phyloP scores from a whole-genome alignment of 1,284 basidiomycete species.

The Apiotrichum mycotoxinovorans region DNA sequence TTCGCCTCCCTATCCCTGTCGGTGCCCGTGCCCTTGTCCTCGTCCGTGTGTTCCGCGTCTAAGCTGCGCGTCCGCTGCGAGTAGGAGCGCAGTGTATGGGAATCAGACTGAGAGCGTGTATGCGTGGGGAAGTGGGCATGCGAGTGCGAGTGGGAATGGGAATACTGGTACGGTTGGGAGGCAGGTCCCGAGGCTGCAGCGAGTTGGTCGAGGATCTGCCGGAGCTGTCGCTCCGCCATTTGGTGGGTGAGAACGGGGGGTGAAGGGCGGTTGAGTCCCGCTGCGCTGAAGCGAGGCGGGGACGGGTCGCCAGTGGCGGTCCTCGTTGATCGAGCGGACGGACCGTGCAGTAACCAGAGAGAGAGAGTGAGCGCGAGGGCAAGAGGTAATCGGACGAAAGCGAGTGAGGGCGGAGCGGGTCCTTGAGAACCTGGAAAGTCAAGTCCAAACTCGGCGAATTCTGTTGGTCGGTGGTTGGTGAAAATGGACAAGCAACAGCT shows the following conservation, averaged over 20 bases:
- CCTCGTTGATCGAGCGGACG: no score
- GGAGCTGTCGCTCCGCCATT: conserved; percentile 4
- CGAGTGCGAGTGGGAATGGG: background rate
- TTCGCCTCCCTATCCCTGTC: background rate
- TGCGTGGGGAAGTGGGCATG: background rate
- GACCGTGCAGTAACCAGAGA: no score
- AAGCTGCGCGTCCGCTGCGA: background rate
- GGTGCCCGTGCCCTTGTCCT: background rate
- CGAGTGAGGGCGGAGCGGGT: no score
- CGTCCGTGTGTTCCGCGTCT: background rate
- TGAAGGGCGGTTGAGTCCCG: background rate
- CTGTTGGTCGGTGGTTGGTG: no score
- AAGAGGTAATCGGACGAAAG: no score
- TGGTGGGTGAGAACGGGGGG: background rate
- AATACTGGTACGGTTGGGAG: no score
- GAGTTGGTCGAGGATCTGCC: conserved; percentile 3
- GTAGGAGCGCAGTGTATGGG: background rate
- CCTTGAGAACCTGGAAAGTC: no score
- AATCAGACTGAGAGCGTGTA: background rate
- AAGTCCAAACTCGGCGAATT: no score
- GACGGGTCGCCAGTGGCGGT: no score
- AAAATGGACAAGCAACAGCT: no score
- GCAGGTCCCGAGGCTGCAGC: background rate
- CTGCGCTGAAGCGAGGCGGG: no score
- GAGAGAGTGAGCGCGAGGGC: no score